Evolutionary conservation across 2,329 filamentous ascomycete species (phyloP), one percentile per base, ranked within the genome.

Genomic region (Thelonectria blattea): DNA sequence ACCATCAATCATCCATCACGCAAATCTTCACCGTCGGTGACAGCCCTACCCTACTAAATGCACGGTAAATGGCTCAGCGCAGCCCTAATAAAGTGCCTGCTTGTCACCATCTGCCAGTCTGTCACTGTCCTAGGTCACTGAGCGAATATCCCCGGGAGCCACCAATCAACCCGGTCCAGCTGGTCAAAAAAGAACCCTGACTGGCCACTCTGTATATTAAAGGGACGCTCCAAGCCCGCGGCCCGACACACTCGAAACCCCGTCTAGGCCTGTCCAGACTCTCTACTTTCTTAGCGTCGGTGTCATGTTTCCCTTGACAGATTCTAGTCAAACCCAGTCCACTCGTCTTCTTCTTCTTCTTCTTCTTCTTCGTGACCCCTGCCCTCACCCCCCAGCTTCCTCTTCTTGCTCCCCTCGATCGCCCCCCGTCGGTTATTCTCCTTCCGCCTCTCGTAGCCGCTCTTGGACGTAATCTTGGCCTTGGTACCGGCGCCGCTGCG

Each of bases 401-500:
- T 79, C 73, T 80, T 81, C 76, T 84, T 87, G 73, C 85, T 90
- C 27, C 81, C 83, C 61, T 84, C 80, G 56, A 88, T 88, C 5
- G 87, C 89, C 0, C 84, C 88, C 56, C 76, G 84, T 64, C 78
- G 80, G 65, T 90, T 92, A 69, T 91, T 84, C 76, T 91, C 89
- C 73, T 83, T 80, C 67, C 83, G 81, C 67, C 90, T 81, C 74
- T 92, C 88, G 78, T 86, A 94, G 3, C 90, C 89, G 73, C 90
- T 91, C 84, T 91, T 91, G 1, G 89, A 92, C 65, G 92, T 94
- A 69, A 98, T 98, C 72, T 87, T 87, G 20, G 85, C 83, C 72
- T 75, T 69, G 64, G 59, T 72, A 5, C 77, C 78, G 53, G 59
- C 71, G 5, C 77, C 78, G 54, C 70, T 76, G 49, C 81, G 73